Base-by-base conservation (phyloP, 2,329 filamentous ascomycete species). In the Trichoderma pleuroti region DNA sequence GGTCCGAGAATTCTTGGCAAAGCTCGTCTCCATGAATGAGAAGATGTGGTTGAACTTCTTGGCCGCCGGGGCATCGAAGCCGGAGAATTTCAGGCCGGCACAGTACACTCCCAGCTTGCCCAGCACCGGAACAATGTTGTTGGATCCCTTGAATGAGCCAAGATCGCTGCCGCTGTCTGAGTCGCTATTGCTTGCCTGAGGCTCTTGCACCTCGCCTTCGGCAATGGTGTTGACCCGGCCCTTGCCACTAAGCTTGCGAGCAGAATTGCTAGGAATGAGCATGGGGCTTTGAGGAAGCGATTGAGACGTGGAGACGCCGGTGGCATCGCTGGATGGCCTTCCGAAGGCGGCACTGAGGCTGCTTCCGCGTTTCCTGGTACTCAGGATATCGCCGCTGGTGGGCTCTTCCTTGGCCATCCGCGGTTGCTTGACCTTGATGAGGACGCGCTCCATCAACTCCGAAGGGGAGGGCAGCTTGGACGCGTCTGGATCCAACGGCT, bases 341-440 rank as follows among this genome's bases (percentile, higher is more conserved):
- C 89, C 84, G 28, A 78, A 71, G 4, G 80, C 77, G 5, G 93
- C 95, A 73, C 92, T 95, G 52, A 97, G 84, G 81, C 94, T 97
- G 79, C 86, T 88, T 62, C 87, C 87, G 28, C 88, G 85, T 68
- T 84, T 84, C 52, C 88, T 84, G 18, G 56, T 59, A 32, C 86
- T 85, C 11, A 76, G n/a, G 18, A 30, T 72, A 59, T 82, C 80
- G 12, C 75, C 74, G 21, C 73, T 62, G 1, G 75, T 62, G 49
- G 81, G 75, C 60, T 86, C 84, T 21, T 83, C 81, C 63, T 80
- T 81, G 71, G 78, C 54, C 30, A 61, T 81, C 32, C 82, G 81
- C 14, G 93, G 90, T 74, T 92, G 92, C 81, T 98, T 99, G 73
- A 98, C 96, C 80, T 99, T 99, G 85, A 98, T 91, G 70, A 99